These are phyloP conservation scores for Trichophyton benhamiae DNA, from an alignment of 2,329 filamentous ascomycete genomes.

Conservation along the genomic window DNA sequence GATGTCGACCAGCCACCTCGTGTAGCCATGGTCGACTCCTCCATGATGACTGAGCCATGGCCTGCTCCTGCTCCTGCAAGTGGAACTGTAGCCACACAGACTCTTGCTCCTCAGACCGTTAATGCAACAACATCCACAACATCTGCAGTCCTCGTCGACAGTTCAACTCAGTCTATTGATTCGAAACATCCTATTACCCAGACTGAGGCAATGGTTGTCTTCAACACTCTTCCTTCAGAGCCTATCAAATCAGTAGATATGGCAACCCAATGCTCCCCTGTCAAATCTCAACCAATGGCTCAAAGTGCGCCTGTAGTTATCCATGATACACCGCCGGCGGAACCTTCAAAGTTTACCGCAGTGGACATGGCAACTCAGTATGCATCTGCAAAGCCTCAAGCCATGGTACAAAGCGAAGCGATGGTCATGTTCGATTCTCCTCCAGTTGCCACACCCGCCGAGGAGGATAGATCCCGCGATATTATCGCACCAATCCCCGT, in stretches of 20 bases:
- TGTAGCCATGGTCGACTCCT: conserved; percentile 46
- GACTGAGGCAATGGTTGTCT: conserved; percentile 17
- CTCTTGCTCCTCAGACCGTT: not conserved
- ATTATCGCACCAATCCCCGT: not conserved
- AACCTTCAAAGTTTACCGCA: not conserved
- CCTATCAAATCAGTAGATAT: not conserved
- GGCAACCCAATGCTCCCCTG: not conserved
- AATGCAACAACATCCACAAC: conserved; percentile 7
- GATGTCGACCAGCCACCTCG: conserved; percentile 14
- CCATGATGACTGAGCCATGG: conserved; percentile 48
- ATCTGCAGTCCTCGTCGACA: conserved; percentile 21
- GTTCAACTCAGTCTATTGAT: conserved; percentile 32
- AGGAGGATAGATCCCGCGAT: not conserved
- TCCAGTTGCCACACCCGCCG: conserved; percentile 21
- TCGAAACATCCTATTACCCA: conserved; percentile 19
- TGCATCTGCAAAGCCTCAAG: not conserved
- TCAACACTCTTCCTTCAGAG: conserved; percentile 15
- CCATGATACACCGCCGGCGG: not conserved
- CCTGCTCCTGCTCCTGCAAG: conserved; percentile 26
- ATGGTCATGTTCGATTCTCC: conserved; percentile 23
- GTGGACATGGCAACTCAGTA: conserved; percentile 3
- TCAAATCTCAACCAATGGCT: not conserved
- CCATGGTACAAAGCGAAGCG: conserved; percentile 14
- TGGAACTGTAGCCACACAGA: conserved; percentile 20
- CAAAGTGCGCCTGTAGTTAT: not conserved